Evolutionary conservation across 768 basidiomycete species (phyloP).

Genomic region (Leccinum arenicola): DNA sequence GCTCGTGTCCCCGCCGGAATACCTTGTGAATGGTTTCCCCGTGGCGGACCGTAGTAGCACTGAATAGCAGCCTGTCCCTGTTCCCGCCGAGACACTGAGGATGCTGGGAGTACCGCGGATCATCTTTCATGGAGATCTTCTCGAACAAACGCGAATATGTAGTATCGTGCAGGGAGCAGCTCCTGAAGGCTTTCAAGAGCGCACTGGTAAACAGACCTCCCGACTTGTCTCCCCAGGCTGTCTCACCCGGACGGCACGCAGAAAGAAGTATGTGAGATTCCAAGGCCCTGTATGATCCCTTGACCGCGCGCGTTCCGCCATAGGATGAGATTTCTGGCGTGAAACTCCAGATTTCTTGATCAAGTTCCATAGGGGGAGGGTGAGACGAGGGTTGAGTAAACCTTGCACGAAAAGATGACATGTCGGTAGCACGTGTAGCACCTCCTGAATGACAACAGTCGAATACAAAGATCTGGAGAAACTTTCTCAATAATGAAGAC

Average conservation of each 20-base stretch:
- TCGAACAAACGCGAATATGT: constrained; percentile 15
- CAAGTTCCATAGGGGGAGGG: constrained; percentile 14
- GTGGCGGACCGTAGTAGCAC: constrained; percentile 10
- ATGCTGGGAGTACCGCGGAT: constrained; percentile 6
- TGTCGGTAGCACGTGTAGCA: constrained; percentile 1
- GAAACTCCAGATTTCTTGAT: constrained; percentile 8
- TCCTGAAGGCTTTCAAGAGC: constrained; percentile 13
- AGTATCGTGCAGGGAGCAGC: constrained; percentile 11
- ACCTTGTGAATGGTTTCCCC: constrained; percentile 15
- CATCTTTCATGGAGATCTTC: neutral
- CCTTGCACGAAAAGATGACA: constrained; percentile 3
- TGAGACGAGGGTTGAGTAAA: constrained; percentile 7
- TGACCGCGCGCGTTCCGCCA: constrained; percentile 1
- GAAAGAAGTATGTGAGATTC: constrained; percentile 22
- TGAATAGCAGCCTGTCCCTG: constrained; percentile 18
- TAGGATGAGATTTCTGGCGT: constrained; percentile 2
- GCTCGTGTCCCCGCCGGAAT: neutral
- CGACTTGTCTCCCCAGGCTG: constrained; percentile 11
- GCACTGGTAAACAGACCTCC: constrained; percentile 21
- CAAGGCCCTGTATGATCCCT: constrained; percentile 14
- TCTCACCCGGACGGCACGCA: constrained; percentile 19
- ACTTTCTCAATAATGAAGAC: neutral
- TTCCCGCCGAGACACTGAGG: constrained; percentile 20
- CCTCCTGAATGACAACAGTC: constrained; percentile 24
- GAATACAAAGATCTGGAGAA: constrained; percentile 14